A percentile compares a stretch with the other conserved stretches of the same genome.
These are phyloP conservation scores for Salix caprea DNA, from an alignment of 345 rosid genomes.

Conservation along the genomic window DNA sequence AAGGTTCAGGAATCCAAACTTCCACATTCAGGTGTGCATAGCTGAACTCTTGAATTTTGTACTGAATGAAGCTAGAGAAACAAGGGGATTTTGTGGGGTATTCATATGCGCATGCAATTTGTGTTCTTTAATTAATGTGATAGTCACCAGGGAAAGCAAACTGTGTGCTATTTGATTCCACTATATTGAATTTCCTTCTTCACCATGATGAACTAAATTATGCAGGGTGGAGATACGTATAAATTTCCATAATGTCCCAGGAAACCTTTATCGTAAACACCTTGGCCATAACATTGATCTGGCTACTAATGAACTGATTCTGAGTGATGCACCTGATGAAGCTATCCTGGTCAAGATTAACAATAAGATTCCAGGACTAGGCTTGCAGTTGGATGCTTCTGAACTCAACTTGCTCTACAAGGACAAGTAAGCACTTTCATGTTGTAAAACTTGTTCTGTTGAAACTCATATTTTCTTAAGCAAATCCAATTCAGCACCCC, in stretches of 20 bases:
- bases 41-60: background rate
- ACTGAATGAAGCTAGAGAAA: background rate
- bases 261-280: constrained; percentile 57
- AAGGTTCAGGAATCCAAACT: background rate
- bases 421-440: constrained; percentile 45
- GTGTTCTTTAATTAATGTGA: background rate
- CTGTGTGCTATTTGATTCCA: background rate
- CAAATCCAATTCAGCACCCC: background rate
- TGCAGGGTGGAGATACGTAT: constrained; percentile 70
- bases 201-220: constrained; percentile 7
- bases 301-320: constrained; percentile 62
- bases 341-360: constrained; percentile 68
- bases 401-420: constrained; percentile 71
- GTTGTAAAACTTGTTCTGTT: background rate
- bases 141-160: background rate
- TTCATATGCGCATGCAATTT: background rate
- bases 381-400: constrained; percentile 68
- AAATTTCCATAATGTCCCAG: constrained; percentile 62
- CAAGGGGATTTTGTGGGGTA: background rate
- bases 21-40: background rate
- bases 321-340: constrained; percentile 60
- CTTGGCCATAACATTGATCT: constrained; percentile 46
- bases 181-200: background rate
- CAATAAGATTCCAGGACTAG: constrained; percentile 70
- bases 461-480: background rate